These are phyloP conservation scores for Amaranthus hypochondriacus DNA, from an alignment of 148 eudicot genomes.

Conservation along the genomic window DNA sequence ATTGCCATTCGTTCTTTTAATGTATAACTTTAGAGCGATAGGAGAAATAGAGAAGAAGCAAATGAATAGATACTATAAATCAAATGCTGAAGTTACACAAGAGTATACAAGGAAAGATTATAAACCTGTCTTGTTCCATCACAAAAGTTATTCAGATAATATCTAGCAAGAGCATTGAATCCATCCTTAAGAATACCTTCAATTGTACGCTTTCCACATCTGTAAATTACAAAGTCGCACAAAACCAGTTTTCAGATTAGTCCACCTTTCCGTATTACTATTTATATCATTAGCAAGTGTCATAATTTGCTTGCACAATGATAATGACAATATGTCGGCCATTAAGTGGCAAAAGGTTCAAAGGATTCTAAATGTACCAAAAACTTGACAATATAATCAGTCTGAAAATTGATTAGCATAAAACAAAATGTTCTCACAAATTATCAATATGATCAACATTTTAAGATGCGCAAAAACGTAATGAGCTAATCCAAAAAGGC, in stretches of 20 bases:
- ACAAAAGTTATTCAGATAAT: conserved; percentile 83
- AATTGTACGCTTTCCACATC: conserved; percentile 77
- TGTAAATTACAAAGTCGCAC: conserved; percentile 20
- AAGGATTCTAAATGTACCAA: background rate
- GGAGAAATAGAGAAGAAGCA: conserved; percentile 2
- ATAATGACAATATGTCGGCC: background rate
- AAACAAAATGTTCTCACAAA: background rate
- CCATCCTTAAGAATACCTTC: conserved; percentile 83
- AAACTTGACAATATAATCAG: background rate
- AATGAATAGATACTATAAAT: background rate
- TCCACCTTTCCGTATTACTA: background rate
- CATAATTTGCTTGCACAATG: background rate
- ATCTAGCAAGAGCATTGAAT: conserved; percentile 68
- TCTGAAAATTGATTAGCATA: background rate
- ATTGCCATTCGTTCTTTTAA: background rate
- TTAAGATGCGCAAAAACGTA: background rate
- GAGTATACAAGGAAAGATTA: conserved; percentile 8
- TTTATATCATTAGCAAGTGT: background rate
- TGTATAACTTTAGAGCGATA: background rate
- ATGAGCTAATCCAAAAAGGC: background rate
- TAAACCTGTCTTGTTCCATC: conserved; percentile 94
- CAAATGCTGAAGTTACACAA: background rate
- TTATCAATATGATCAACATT: too few species aligned
- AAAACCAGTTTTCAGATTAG: background rate
- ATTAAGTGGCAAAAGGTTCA: background rate